A percentile compares a stretch with the other conserved stretches of the same genome.
Conservation (phyloP, 768 basidiomycete species). For the Leucosporidium yakuticum region DNA sequence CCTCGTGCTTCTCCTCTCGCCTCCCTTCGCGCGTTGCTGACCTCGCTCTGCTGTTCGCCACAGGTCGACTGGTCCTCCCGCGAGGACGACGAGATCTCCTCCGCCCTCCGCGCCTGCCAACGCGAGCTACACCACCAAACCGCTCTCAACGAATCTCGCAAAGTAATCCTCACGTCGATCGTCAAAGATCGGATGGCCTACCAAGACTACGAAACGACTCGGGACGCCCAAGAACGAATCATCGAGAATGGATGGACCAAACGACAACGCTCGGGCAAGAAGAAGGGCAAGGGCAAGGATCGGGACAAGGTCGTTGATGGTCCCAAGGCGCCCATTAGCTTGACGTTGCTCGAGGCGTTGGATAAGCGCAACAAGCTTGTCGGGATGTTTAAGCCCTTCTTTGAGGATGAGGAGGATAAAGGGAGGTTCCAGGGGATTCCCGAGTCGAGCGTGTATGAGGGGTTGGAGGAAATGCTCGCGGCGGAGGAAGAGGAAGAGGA, state of each 20-base stretch:
- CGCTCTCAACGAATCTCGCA: conserved; percentile 75
- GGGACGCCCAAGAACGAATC: conserved; percentile 80
- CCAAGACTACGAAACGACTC: conserved; percentile 78
- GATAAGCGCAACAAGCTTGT: conserved; percentile 74
- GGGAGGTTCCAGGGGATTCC: conserved; percentile 74
- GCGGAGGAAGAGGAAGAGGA: conserved; percentile 9
- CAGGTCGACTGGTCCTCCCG: conserved; percentile 48
- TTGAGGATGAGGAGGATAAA: conserved; percentile 61
- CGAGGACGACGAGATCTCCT: conserved; percentile 81
- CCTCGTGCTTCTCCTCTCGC: neutral
- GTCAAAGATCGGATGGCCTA: conserved; percentile 83
- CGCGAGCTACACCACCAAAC: conserved; percentile 68
- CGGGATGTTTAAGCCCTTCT: conserved; percentile 63
- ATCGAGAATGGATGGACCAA: conserved; percentile 68
- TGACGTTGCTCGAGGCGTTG: conserved; percentile 65
- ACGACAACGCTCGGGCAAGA: conserved; percentile 58
- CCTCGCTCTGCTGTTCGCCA: conserved; percentile 48
- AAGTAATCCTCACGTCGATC: conserved; percentile 61
- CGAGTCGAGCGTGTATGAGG: conserved; percentile 64
- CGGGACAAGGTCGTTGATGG: conserved; percentile 54
- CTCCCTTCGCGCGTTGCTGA: neutral
- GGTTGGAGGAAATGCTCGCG: conserved; percentile 35
- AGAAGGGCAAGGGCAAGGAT: conserved; percentile 62
- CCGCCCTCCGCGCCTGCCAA: conserved; percentile 83
- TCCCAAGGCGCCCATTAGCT: conserved; percentile 57